Evolutionary conservation across 2,329 filamentous ascomycete genomes (phyloP), one percentile per base, ranked within the genome.

Genomic region (Gremmenia infestans): DNA sequence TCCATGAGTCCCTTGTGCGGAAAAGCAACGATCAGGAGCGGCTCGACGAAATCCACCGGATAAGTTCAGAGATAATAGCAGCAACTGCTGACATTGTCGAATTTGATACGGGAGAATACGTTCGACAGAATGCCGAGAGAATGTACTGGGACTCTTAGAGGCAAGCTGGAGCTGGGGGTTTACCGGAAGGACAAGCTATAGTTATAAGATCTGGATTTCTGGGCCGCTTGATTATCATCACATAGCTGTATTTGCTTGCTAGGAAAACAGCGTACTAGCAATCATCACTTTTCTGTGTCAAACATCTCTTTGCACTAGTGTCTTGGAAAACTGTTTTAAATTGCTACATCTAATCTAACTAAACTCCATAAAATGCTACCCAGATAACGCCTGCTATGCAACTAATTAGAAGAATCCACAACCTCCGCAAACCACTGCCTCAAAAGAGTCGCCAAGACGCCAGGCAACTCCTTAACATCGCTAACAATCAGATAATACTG

Each of bases 401-500:
- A 46, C 51, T 53, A 58, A 48, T 37, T 53, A 40, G 45, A 47
- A 47, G 63, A 62, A 64, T 69, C 68, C 14, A 66, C 69, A 23
- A 87, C 82, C 72, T 87, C 83, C 0, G 89, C 86, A 78, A 99
- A 97, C 95, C 95, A 99, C 63, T 95, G 95, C 74, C 93, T 87
- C 75, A 99, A 74, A 63, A 96, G 81, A 28, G 89, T 89, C 14
- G 91, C 89, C 72, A 99, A 73, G 45, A 97, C 92, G 36, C 84
- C 86, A 4, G 95, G 94, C 68, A 99, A 78, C 73, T 99, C 94
- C 67, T 88, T 86, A 48, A 99, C 85, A 74, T 97, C 85, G 63
- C 93, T 86, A 56, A 99, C 94, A 64, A 99, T 90, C 54, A 99
- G 76, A 71, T 97, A 99, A 76, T 97, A 99, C 71, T 88, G 86